Percentiles rank a stretch among this genome's conserved stretches.
phyloP scores from a whole-genome alignment of 257 asterid species.

The Knoxia roxburghii region DNA sequence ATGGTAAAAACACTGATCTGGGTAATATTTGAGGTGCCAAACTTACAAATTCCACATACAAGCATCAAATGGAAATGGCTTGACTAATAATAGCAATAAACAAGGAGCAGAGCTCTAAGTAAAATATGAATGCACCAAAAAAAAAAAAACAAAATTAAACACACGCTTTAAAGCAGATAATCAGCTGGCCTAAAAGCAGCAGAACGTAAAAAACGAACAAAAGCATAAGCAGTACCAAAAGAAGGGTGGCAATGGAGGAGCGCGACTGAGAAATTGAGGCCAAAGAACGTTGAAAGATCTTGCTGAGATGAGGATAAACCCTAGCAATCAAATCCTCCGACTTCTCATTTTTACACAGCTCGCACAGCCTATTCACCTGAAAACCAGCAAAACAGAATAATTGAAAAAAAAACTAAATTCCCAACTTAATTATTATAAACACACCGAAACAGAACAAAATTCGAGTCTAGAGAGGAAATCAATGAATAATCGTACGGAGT shows the following conservation, averaged over 20 bases:
- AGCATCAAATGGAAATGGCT: no score
- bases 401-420: constrained; percentile 6
- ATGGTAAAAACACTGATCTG: background rate
- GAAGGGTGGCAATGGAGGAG: constrained; percentile 65
- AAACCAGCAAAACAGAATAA: background rate
- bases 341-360: constrained; percentile 65
- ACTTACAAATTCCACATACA: background rate
- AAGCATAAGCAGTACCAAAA: constrained; percentile 44
- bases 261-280: constrained; percentile 66
- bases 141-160: background rate
- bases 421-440: background rate
- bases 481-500: constrained; percentile 35
- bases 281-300: constrained; percentile 73
- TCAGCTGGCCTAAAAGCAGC: background rate
- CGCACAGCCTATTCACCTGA: constrained; percentile 63
- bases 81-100: background rate
- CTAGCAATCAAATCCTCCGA: constrained; percentile 79
- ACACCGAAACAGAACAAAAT: background rate
- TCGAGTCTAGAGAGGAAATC: background rate
- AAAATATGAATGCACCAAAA: background rate
- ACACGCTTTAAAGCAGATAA: background rate
- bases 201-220: background rate
- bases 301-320: constrained; percentile 76
- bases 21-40: background rate
- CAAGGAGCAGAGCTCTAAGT: background rate